These are phyloP conservation scores for Diaporthe sp. DNA, from an alignment of 2,329 filamentous ascomycete species.

Conservation along the genomic window DNA sequence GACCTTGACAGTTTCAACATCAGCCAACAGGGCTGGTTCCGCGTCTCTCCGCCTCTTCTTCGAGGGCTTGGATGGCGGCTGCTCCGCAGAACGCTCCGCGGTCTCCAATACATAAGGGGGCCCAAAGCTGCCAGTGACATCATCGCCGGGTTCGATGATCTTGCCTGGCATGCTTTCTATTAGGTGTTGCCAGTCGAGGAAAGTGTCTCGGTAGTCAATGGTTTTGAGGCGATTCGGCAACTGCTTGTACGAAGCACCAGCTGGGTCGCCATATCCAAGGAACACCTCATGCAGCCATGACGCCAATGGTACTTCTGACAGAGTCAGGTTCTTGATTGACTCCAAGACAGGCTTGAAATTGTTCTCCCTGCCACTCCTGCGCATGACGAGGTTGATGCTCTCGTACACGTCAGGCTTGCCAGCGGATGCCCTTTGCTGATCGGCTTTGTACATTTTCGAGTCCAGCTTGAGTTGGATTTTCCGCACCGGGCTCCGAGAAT, in stretches of 20 bases:
- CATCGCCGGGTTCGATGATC: constrained; percentile 82
- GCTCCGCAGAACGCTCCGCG: constrained; percentile 65
- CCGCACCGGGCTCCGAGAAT: constrained; percentile 70
- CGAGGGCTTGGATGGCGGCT: constrained; percentile 69
- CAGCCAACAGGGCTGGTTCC: constrained; percentile 73
- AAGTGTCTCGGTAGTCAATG: constrained; percentile 93
- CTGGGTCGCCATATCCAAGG: constrained; percentile 94
- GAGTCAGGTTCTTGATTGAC: constrained; percentile 86
- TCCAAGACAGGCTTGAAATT: constrained; percentile 96
- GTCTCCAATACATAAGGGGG: constrained; percentile 90
- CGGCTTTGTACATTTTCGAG: constrained; percentile 79
- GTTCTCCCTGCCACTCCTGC: constrained; percentile 89
- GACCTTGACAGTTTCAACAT: constrained; percentile 79
- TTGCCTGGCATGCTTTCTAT: constrained; percentile 90
- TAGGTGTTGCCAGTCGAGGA: constrained; percentile 95
- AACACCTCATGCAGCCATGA: constrained; percentile 97
- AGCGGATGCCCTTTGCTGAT: constrained; percentile 74
- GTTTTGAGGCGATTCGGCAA: constrained; percentile 81
- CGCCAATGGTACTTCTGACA: constrained; percentile 88
- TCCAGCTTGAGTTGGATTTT: constrained; percentile 87
- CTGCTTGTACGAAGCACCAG: constrained; percentile 87
- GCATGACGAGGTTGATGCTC: constrained; percentile 85
- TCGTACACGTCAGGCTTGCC: constrained; percentile 87
- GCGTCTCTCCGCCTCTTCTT: constrained; percentile 91
- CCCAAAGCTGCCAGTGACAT: constrained; percentile 79